Base-by-base conservation (phyloP, 495 filamentous ascomycete species). In the Neurospora tetrasperma region DNA sequence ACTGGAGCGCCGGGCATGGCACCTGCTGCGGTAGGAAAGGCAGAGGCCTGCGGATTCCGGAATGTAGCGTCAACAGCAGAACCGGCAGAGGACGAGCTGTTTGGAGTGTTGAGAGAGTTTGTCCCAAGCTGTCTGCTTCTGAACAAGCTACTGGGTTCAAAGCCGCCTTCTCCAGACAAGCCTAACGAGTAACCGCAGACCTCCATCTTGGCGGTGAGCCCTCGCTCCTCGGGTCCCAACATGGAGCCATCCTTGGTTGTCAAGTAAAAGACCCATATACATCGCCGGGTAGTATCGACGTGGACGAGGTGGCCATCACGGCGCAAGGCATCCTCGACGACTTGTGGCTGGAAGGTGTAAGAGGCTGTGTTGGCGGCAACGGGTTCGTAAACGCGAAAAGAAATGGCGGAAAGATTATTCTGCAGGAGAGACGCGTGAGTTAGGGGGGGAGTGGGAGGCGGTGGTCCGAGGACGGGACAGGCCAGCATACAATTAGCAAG, bases 201-300 rank as follows among this genome's bases (percentile, higher is more conserved):
- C 46, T 83, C 82, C 72, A 85, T 77, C 48, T 75, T 78, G 23
- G 74, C 75, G 10, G 75, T 76, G 20, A 84, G 82, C 3, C 71
- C 75, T 9, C 76, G 72, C 35, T 74, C 72, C 39, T 83, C 78
- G 1, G 79, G 71, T 35, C 75, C 76, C 12, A 54, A 75, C 3
- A 72, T 70, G 9, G 73, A 70, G 12, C 76, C 79, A 35, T 81
- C 81, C 68, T 82, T 82, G 23, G 78, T 74, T 1, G 76, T 70
- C 20, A 84, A 78, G 69, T 80, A 82, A 72, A 88, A 88, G 31
- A 82, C 81, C 87, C 87, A 88, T 70, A 88, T 78, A 4, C 85
- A 84, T 68, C 81, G 82, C 72, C 83, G 77, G 6, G 76, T 76
- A 27, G 82, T 76, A 74, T 88, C 87, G 76, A 82, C 83, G 70